Conservation (phyloP, 768 basidiomycete species). For the Hypholoma fasciculare region DNA sequence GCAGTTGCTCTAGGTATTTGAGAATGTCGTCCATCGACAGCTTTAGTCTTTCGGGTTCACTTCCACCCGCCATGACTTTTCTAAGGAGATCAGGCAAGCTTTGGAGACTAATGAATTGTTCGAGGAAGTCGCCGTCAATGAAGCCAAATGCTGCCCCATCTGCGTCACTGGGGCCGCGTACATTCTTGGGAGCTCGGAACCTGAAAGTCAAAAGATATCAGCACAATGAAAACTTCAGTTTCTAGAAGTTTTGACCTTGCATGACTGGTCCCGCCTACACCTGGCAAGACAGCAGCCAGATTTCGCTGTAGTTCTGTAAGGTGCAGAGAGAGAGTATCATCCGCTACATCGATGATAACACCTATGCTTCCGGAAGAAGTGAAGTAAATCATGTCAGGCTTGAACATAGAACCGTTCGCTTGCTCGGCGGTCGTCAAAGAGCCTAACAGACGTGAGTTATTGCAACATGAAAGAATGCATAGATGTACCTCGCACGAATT, state of each 20-base stretch:
- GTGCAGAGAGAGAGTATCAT: slow-evolving; percentile 50
- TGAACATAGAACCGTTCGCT: slow-evolving; percentile 39
- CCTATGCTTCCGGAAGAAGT: slow-evolving; percentile 82
- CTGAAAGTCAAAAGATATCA: slow-evolving; percentile 34
- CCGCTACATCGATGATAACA: slow-evolving; percentile 59
- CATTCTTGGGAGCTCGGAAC: slow-evolving; percentile 68
- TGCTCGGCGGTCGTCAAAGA: slow-evolving; percentile 48
- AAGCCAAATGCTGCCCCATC: slow-evolving; percentile 67
- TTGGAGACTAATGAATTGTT: slow-evolving; percentile 54
- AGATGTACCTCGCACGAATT: slow-evolving; percentile 63
- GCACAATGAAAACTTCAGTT: background rate
- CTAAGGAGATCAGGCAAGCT: slow-evolving; percentile 41
- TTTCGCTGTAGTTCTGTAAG: slow-evolving; percentile 78
- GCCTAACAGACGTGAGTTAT: slow-evolving; percentile 39
- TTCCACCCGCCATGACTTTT: slow-evolving; percentile 56
- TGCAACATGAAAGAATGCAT: background rate
- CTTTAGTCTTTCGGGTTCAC: slow-evolving; percentile 57
- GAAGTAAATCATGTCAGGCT: slow-evolving; percentile 69
- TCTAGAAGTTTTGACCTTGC: slow-evolving; percentile 45
- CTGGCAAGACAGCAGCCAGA: slow-evolving; percentile 52
- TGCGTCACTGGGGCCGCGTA: slow-evolving; percentile 55
- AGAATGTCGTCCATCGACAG: slow-evolving; percentile 44
- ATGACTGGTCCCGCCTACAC: slow-evolving; percentile 59
- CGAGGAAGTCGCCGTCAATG: slow-evolving; percentile 87
- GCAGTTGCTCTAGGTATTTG: slow-evolving; percentile 47